Evolutionary conservation across 2,329 filamentous ascomycete genomes (phyloP).

Genomic region (Xylariaceae sp.): DNA sequence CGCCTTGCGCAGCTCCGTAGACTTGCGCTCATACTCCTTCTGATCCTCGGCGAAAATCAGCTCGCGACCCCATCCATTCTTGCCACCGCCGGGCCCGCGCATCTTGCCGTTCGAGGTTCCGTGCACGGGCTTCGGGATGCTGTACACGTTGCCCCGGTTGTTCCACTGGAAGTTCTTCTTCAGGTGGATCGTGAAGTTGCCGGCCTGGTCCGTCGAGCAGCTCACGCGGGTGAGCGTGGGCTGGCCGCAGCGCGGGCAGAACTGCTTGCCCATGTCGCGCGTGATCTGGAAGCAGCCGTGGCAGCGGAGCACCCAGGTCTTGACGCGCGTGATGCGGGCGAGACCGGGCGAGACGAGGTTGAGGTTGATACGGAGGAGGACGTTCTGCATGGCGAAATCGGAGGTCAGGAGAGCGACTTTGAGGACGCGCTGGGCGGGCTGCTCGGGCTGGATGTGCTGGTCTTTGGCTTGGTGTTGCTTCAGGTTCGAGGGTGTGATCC

Average conservation of each 20-base stretch:
- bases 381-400: constrained; percentile 98
- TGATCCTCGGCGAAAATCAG: constrained; percentile 91
- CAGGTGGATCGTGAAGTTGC: constrained; percentile 78
- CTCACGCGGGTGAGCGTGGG: constrained; percentile 77
- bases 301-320: constrained; percentile 86
- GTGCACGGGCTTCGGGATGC: constrained; percentile 82
- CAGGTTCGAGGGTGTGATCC: constrained; percentile 93
- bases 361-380: constrained; percentile 89
- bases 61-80: constrained; percentile 78
- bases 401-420: constrained; percentile 89
- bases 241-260: constrained; percentile 88
- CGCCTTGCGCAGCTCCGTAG: constrained; percentile 57
- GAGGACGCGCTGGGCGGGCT: constrained; percentile 58
- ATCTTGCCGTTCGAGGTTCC: constrained; percentile 75
- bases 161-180: constrained; percentile 97
- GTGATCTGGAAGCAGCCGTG: constrained; percentile 87
- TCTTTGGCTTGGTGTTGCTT: constrained; percentile 75
- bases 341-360: constrained; percentile 77
- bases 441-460: constrained; percentile 41
- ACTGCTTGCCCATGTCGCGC: constrained; percentile 81
- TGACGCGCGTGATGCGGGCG: constrained; percentile 75
- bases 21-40: constrained; percentile 74
- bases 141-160: constrained; percentile 85
- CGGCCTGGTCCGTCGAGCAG: constrained; percentile 75
- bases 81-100: constrained; percentile 63